These are phyloP conservation scores for Goffeauzyma gilvescens DNA, from an alignment of 768 basidiomycete species.

Conservation along the genomic window DNA sequence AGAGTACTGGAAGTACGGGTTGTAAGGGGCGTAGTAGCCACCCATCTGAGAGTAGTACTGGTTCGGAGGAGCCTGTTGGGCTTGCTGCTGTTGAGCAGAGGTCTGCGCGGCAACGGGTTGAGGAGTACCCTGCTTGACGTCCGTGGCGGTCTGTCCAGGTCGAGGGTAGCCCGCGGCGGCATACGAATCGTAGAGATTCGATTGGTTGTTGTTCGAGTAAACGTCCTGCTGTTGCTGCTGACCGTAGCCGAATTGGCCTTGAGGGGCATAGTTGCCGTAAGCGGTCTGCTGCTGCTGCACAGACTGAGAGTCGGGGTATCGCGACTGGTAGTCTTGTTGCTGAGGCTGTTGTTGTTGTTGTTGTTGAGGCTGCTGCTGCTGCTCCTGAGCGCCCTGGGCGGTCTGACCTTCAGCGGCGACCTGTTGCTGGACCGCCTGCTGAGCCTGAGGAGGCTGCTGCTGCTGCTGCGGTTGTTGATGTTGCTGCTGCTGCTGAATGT, in stretches of 20 bases:
- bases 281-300: conserved; percentile 11
- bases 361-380: conserved; percentile 7
- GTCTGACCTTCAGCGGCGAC: too few species aligned
- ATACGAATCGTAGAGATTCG: conserved; percentile 31
- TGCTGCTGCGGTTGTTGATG: conserved; percentile 15
- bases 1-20: conserved; percentile 32
- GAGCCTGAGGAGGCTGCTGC: conserved; percentile 17
- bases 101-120: conserved; percentile 15
- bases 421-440: too few species aligned
- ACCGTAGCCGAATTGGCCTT: conserved; percentile 14
- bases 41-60: conserved; percentile 24
- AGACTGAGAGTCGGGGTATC: conserved; percentile 11
- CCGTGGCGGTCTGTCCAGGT: conserved; percentile 18
- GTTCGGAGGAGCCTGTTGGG: conserved; percentile 20
- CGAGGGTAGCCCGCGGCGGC: conserved; percentile 28
- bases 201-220: conserved; percentile 6
- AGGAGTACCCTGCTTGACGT: conserved; percentile 22
- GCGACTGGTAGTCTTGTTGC: conserved; percentile 14
- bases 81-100: conserved; percentile 13
- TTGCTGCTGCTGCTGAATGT: conserved; percentile 7
- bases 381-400: conserved; percentile 11
- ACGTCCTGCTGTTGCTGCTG: conserved; percentile 11
- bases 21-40: conserved; percentile 31
- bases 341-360: conserved; percentile 15
- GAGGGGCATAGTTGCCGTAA: conserved; percentile 17